These are phyloP conservation scores for Circinella umbellata DNA, from an alignment of 371 early-diverging fungal genomes.

Conservation along the genomic window DNA sequence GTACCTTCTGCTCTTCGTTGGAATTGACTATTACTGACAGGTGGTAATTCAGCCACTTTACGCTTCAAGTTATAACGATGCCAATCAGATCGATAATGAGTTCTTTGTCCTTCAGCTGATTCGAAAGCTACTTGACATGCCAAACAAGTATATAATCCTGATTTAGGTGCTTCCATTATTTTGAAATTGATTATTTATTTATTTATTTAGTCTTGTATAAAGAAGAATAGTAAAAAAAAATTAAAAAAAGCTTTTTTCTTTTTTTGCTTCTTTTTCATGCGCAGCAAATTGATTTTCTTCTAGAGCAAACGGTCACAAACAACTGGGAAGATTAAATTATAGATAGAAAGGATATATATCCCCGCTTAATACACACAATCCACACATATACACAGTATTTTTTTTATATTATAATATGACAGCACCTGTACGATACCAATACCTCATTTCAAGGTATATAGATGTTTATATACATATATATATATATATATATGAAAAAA, in stretches of 20 bases:
- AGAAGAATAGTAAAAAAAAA: not conserved
- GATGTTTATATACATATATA: too few relatives aligned
- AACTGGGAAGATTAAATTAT: too few relatives aligned
- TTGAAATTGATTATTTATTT: not conserved
- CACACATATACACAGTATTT: not conserved
- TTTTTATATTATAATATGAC: slow-evolving; percentile 24
- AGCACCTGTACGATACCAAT: slow-evolving; percentile 43
- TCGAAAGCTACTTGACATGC: slow-evolving; percentile 89
- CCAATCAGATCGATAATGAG: slow-evolving; percentile 87
- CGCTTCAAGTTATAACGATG: slow-evolving; percentile 90
- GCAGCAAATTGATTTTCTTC: too few relatives aligned
- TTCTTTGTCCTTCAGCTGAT: slow-evolving; percentile 79
- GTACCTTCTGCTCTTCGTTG: slow-evolving; percentile 53
- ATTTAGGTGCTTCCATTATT: slow-evolving; percentile 11
- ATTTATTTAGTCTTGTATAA: not conserved
- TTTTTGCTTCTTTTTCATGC: not conserved
- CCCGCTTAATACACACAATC: too few relatives aligned
- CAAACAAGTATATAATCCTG: slow-evolving; percentile 66
- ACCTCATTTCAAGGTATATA: slow-evolving; percentile 48
- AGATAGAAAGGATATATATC: not conserved
- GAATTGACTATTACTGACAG: slow-evolving; percentile 75
- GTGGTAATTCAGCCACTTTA: slow-evolving; percentile 83
- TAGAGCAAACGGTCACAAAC: too few relatives aligned
- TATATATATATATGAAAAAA: not conserved
- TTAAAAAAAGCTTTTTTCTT: slow-evolving; percentile 2